Base-by-base conservation (phyloP, 768 basidiomycete genomes). In the Boletales sp. region DNA sequence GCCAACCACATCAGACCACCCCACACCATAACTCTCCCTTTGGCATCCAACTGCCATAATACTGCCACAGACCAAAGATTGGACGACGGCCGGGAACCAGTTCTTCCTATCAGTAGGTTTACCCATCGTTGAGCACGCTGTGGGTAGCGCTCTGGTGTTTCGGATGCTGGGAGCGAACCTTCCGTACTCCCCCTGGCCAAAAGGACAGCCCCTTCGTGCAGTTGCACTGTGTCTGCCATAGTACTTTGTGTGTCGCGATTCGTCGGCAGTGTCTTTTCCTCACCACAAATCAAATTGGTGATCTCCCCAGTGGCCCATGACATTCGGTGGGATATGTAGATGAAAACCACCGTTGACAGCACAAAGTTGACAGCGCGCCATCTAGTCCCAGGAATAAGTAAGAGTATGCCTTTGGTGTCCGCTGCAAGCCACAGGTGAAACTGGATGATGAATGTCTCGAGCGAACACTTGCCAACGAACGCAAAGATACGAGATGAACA, bases 401-500 rank as follows among this genome's bases (percentile, higher is more conserved):
- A 68, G 19, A 95, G 75, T 50, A 94, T 75, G 15, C 88, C 87
- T 65, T 87, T 87, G 31, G 86, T 90, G 59, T 93, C 90, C 4
- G 77, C 87, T 0, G 87, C 91, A 32, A 93, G 74, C 89, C 89
- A 93, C 39, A 90, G 70, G 59, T 90, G 91, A 65, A 84, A 94
- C 63, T 95, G 92, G 50, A 94, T 80, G 61, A 94, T 87, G 66
- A 94, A 96, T 0, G 91, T 87, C 69, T 96, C 93, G 47, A 95
- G 77, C 5, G 91, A 94, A 68, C 90, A 93, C 63, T 74, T 82
- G 36, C 93, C 93, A 45, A 94, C 76, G 70, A 89, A 91, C 21
- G 82, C 82, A 70, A 93, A 94, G 28, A 81, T 68, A 13, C 72
- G 74, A 11, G 84, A 88, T 18, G 80, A 80, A 34, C 75, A 77